Evolutionary conservation across 2,329 filamentous ascomycete species (phyloP).

Genomic region (Thelonectria olida): DNA sequence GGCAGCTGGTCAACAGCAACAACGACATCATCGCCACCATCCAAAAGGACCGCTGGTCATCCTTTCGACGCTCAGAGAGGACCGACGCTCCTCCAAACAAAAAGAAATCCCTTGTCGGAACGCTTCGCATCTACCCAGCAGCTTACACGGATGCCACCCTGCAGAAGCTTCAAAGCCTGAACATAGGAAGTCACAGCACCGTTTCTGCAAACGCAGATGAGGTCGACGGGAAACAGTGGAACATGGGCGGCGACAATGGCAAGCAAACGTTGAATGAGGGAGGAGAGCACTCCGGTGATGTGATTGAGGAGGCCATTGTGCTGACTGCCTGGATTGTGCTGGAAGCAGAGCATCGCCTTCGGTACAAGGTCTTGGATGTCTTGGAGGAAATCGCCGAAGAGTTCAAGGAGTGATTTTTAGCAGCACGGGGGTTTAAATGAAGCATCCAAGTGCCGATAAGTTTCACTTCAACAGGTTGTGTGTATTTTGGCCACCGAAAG

Average conservation of each 20-base stretch:
- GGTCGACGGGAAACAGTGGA: neutral
- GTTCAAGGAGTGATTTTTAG: neutral
- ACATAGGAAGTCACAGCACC: neutral
- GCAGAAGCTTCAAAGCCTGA: neutral
- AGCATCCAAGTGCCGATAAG: too few relatives aligned
- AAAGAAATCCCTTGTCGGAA: conserved; percentile 6
- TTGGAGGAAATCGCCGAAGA: conserved; percentile 22
- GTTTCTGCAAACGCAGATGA: neutral
- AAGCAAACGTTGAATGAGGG: neutral
- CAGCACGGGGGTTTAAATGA: too few relatives aligned
- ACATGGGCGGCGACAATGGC: neutral
- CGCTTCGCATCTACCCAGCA: conserved; percentile 4
- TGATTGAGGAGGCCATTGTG: conserved; percentile 19
- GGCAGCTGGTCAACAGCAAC: neutral
- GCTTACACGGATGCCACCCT: neutral
- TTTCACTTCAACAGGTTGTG: too few relatives aligned
- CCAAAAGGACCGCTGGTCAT: conserved; percentile 20
- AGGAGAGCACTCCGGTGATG: neutral
- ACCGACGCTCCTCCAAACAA: conserved; percentile 5
- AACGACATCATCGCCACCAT: conserved; percentile 12
- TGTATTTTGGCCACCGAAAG: neutral
- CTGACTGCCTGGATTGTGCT: conserved; percentile 20
- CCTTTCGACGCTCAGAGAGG: neutral
- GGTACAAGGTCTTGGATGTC: conserved; percentile 18
- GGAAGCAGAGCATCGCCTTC: conserved; percentile 19